Conservation (phyloP, 306 rosid genomes). For the Benincasa hispida region DNA sequence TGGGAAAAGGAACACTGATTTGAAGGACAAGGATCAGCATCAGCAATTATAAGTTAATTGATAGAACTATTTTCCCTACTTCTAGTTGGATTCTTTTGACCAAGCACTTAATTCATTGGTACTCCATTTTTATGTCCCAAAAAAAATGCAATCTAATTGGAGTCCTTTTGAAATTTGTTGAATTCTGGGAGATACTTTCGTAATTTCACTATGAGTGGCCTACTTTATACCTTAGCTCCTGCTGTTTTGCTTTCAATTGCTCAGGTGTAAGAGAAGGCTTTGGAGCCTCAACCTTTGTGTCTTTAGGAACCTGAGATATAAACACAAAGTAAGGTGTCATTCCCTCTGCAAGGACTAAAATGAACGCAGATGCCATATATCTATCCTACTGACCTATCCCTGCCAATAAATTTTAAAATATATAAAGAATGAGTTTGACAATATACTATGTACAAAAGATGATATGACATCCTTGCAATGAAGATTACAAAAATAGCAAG, state of each 20-base stretch:
- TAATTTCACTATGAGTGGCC: not conserved
- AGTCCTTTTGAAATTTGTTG: not conserved
- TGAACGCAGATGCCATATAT: not conserved
- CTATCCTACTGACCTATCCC: not conserved
- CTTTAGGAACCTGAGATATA: slow-evolving; percentile 51
- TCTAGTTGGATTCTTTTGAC: not conserved
- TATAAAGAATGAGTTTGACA: not conserved
- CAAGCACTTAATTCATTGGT: not conserved
- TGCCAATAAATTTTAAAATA: not conserved
- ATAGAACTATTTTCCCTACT: not conserved
- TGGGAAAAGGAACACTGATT: not conserved
- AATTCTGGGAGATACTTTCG: not conserved
- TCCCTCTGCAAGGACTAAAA: not conserved
- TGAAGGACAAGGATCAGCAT: not conserved
- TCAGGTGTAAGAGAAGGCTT: slow-evolving; percentile 88
- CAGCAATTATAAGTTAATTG: not conserved
- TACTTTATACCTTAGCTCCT: slow-evolving; percentile 66
- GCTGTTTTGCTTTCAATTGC: slow-evolving; percentile 70
- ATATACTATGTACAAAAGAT: not conserved
- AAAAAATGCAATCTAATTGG: not conserved
- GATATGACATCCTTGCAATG: not conserved
- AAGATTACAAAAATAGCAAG: not conserved
- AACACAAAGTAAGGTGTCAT: slow-evolving; percentile 4
- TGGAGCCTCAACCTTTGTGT: slow-evolving; percentile 54
- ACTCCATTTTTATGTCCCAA: not conserved